Evolutionary conservation across 2,329 filamentous ascomycete species (phyloP).

Genomic region (Cladophialophora immunda): DNA sequence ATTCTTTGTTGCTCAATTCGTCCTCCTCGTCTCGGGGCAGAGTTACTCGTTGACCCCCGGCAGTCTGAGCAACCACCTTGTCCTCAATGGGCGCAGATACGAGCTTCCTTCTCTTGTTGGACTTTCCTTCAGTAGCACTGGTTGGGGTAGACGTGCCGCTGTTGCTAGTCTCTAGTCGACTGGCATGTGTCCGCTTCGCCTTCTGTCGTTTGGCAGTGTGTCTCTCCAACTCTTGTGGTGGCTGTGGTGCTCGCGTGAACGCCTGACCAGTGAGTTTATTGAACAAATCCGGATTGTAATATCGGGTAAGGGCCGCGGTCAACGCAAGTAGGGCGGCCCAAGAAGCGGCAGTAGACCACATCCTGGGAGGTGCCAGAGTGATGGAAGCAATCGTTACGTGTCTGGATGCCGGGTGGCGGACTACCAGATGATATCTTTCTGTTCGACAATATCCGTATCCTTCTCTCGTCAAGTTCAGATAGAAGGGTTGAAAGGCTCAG

Average conservation of each 20-base stretch:
- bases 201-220: constrained; percentile 33
- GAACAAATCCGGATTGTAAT: constrained; percentile 37
- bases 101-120: constrained; percentile 53
- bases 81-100: constrained; percentile 44
- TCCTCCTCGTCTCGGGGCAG: constrained; percentile 60
- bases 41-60: constrained; percentile 40
- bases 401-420: neutral
- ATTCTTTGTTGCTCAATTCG: constrained; percentile 74
- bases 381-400: neutral
- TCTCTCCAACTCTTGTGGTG: constrained; percentile 16
- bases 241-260: constrained; percentile 12
- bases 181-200: constrained; percentile 34
- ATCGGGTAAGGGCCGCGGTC: constrained; percentile 31
- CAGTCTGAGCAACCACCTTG: constrained; percentile 44
- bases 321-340: constrained; percentile 35
- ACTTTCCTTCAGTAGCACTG: constrained; percentile 32
- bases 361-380: constrained; percentile 28
- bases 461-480: neutral
- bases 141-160: constrained; percentile 33
- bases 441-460: neutral
- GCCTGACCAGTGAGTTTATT: constrained; percentile 28
- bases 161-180: constrained; percentile 27
- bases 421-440: neutral
- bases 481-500: neutral
- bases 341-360: constrained; percentile 34